Base-by-base conservation (phyloP, 2,329 filamentous ascomycete species). In the Xylariaceae sp. region DNA sequence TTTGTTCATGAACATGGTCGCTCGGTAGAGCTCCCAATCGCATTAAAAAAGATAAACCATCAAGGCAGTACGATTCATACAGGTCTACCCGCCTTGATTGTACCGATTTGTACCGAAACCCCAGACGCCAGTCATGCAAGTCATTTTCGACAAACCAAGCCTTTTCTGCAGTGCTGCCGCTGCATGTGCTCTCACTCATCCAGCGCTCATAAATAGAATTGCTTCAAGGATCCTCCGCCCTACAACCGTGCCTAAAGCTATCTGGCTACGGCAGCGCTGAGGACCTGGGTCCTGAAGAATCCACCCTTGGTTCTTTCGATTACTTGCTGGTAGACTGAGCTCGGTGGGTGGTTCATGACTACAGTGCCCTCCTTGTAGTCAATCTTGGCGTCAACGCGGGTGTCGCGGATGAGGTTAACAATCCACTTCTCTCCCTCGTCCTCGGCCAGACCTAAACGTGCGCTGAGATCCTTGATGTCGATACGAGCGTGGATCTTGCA, bases 341-440 rank as follows among this genome's bases (percentile, higher is more conserved):
- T 94, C 55, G 94, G 92, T 45, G 92, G 94, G 75, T 99, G 94
- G 78, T 99, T 97, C 92, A 99, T 99, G 62, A 97, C 85, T 46
- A 99, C 94, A 47, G 94, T 97, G 67, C 94, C 94, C 74, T 95
- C 89, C 78, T 97, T 90, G 77, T 95, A 96, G 75, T 99, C 94
- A 68, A 97, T 97, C 83, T 99, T 99, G 65, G 94, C 94, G 68
- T 99, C 94, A 56, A 99, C 88, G 56, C 91, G 83, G 19, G 94
- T 99, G 74, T 99, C 94, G 57, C 94, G 87, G 74, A 99, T 99
- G 58, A 99, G 81, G 78, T 99, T 99, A 63, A 99, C 94, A 66
- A 99, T 99, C 94, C 94, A 99, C 80, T 99, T 99, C 83, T 99
- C 94, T 64, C 94, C 94, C 66, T 97, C 94, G 67, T 95, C 90